A percentile compares a stretch with the other conserved stretches of the same genome.
phyloP scores from a whole-genome alignment of 805 yeast species.

The Candida qinlingensis region DNA sequence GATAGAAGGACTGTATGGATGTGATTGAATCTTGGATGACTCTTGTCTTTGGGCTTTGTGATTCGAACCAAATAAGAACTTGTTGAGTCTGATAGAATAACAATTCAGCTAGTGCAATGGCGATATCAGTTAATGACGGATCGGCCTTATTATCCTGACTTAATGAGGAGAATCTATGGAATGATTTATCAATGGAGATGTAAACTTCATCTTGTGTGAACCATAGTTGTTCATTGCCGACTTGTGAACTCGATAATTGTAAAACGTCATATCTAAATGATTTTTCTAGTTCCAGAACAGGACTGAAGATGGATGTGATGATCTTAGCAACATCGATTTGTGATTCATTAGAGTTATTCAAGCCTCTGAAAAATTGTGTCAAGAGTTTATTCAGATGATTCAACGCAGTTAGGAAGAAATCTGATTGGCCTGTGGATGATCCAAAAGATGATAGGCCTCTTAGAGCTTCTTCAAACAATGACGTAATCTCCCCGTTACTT shows the following conservation, averaged over 20 bases:
- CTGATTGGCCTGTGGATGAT: constrained; percentile 10
- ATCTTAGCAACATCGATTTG: constrained; percentile 20
- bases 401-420: constrained; percentile 25
- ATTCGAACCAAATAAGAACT: constrained; percentile 29
- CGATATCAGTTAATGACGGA: constrained; percentile 14
- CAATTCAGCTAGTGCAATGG: constrained; percentile 34
- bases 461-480: constrained; percentile 7
- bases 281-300: constrained; percentile 38
- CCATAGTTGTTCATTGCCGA: constrained; percentile 39
- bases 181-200: constrained; percentile 36
- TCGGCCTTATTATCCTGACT: constrained; percentile 8
- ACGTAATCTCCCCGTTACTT: not conserved
- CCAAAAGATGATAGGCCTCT: constrained; percentile 11
- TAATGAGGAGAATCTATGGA: constrained; percentile 25
- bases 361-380: constrained; percentile 18
- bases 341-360: constrained; percentile 11
- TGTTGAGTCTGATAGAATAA: constrained; percentile 36
- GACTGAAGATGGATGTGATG: constrained; percentile 24
- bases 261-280: constrained; percentile 29
- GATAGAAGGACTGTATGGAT: constrained; percentile 20
- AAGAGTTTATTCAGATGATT: constrained; percentile 24
- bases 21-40: constrained; percentile 16
- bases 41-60: constrained; percentile 18
- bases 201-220: constrained; percentile 38
- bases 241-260: constrained; percentile 26